Evolutionary conservation across 83 land plant species (phyloP).

Genomic region (Thuja plicata): DNA sequence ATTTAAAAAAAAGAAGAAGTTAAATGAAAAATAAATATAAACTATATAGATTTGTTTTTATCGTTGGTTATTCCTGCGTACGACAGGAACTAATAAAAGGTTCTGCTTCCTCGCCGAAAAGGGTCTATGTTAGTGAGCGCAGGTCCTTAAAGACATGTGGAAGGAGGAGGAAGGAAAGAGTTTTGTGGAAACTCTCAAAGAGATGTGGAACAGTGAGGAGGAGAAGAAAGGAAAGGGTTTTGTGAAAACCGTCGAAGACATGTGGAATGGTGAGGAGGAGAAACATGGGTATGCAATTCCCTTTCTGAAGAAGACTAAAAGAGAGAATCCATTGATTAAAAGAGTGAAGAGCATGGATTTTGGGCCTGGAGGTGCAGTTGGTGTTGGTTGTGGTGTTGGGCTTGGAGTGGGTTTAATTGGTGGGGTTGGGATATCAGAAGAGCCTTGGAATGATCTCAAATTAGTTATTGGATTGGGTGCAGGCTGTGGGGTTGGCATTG

Average conservation of each 20-base stretch:
- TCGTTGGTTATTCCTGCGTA: too few species aligned
- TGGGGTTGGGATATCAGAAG: slow-evolving; percentile 41
- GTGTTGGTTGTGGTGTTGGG: slow-evolving; percentile 56
- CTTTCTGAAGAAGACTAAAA: background rate
- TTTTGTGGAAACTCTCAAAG: too few species aligned
- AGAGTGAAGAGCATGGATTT: slow-evolving; percentile 13
- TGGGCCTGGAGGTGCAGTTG: slow-evolving; percentile 41
- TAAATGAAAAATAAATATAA: too few species aligned
- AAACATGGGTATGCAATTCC: background rate
- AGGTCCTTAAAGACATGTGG: background rate
- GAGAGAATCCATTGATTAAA: background rate
- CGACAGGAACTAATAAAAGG: too few species aligned
- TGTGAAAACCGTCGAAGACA: background rate
- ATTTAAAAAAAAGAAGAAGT: too few species aligned
- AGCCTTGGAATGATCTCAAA: slow-evolving; percentile 37
- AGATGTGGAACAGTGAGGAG: background rate
- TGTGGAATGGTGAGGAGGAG: background rate
- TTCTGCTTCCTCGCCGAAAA: too few species aligned
- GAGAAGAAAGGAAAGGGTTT: background rate
- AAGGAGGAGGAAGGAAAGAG: background rate
- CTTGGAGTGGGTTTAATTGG: slow-evolving; percentile 44
- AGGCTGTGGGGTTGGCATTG: slow-evolving; percentile 59
- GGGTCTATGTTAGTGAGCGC: too few species aligned
- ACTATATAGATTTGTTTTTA: too few species aligned
- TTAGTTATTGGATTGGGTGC: slow-evolving; percentile 48